A percentile compares a stretch with the other conserved stretches of the same genome.
Evolutionary conservation across 2,329 filamentous ascomycete species (phyloP).

Genomic region (Aspergillus tubingensis): DNA sequence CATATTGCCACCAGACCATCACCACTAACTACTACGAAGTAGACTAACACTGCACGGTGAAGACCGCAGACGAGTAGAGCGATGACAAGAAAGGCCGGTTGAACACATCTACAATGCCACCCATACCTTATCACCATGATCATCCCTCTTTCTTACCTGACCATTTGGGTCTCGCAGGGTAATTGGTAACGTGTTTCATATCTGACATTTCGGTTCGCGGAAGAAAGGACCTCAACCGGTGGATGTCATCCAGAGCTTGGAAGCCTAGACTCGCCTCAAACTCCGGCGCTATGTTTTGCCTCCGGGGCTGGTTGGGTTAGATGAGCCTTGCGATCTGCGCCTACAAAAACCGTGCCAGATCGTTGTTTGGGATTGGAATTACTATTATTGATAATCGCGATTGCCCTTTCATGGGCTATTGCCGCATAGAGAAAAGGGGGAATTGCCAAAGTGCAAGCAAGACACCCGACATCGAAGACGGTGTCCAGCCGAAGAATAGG

Average conservation of each 20-base stretch:
- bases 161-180: neutral
- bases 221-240: slow-evolving; percentile 2
- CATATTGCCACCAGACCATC: neutral
- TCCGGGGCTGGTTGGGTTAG: slow-evolving; percentile 7
- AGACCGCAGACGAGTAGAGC: neutral
- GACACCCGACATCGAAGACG: neutral
- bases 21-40: neutral
- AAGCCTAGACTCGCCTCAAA: slow-evolving; percentile 1
- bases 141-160: neutral
- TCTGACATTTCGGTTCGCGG: slow-evolving; percentile 2
- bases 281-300: slow-evolving; percentile 9
- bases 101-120: neutral
- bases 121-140: no score
- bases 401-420: neutral
- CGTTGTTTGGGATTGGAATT: slow-evolving; percentile 1
- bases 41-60: neutral
- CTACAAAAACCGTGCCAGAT: slow-evolving; percentile 4
- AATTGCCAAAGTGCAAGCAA: neutral
- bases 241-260: slow-evolving; percentile 1
- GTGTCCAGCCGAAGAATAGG: neutral
- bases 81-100: neutral
- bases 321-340: slow-evolving; percentile 14
- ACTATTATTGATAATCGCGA: neutral
- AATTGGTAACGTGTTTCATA: neutral
- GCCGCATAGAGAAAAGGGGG: neutral